Evolutionary conservation across 1,139 yeast genomes (phyloP), one percentile per base, ranked within the genome.

Genomic region (Blastobotrys illinoisensis): DNA sequence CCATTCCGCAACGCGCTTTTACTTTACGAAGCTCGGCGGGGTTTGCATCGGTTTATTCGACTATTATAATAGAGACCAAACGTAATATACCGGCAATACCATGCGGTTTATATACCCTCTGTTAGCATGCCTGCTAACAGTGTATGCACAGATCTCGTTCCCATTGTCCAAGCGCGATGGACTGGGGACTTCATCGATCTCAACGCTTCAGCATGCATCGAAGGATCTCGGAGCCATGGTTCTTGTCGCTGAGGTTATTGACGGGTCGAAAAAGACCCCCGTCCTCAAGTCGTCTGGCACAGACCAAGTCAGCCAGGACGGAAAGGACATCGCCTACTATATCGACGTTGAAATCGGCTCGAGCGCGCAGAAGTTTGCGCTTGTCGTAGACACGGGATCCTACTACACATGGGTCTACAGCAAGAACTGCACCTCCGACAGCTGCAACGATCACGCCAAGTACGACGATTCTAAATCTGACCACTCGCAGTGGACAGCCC

Each of bases 321-420:
- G 70, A 13, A 57, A 60, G 23, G 72, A 69, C 50, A 62, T 68
- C 43, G 65, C 71, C 9, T 69, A 69, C 55, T 67, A 58, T 48
- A 52, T 69, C 40, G 59, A 62, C 44, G 56, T 67, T 14, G 53
- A 58, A 19, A 46, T 69, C 14, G 73, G 72, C 21, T 51, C 65
- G 5, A 55, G 51, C n/a, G 48, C 53, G 19, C 67, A 68, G 36
- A 71, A 70, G 32, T 82, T 77, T 63, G 79, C 80, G 5, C 69
- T 84, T 47, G 74, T 84, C 16, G 70, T 84, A 24, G 89, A 84
- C 65, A 83, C 89, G 0, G 88, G 87, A 1, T 81, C 86, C 43
- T 81, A 83, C 44, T 78, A 82, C 57, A 67, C 83, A 1, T 84
- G 89, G 89, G 75, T 84, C 2, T 82, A 81, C 64, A 82, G 82